Evolutionary conservation across 768 basidiomycete genomes (phyloP).

Genomic region (Hortiboletus campestris): DNA sequence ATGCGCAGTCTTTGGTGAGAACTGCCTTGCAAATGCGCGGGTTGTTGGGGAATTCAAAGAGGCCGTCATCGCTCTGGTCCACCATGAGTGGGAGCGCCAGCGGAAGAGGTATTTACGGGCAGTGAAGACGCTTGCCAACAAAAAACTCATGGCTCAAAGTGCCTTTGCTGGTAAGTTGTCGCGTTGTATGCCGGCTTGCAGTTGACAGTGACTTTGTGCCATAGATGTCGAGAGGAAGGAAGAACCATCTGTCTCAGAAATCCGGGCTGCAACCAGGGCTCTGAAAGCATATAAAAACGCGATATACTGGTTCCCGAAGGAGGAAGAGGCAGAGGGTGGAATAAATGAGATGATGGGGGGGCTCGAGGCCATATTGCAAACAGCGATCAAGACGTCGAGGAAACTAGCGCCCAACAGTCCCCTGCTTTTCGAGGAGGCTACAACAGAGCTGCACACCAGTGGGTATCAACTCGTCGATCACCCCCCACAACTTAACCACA

Average conservation of each 20-base stretch:
- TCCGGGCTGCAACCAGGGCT: not conserved
- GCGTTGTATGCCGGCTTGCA: not conserved
- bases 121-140: not conserved
- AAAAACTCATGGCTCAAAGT: not conserved
- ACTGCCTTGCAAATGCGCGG: not conserved
- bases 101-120: not conserved
- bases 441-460: not conserved
- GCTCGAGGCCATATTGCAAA: not conserved
- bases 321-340: slow-evolving; percentile 4
- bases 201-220: not conserved
- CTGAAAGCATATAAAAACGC: slow-evolving; percentile 1
- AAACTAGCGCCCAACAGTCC: not conserved
- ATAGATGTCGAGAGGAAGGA: slow-evolving; percentile 4
- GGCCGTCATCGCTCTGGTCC: not conserved
- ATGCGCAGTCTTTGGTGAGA: slow-evolving; percentile 5
- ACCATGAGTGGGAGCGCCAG: slow-evolving; percentile 7
- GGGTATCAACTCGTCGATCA: not conserved
- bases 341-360: slow-evolving; percentile 6
- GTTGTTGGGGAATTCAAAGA: slow-evolving; percentile 7
- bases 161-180: not conserved
- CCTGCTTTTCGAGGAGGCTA: not conserved
- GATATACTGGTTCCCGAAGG: slow-evolving; percentile 5
- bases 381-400: not conserved
- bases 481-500: too few species aligned
- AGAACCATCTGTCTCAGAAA: not conserved